phyloP scores from a whole-genome alignment of 169 alveolate genomes.

The Eimeria praecox region DNA sequence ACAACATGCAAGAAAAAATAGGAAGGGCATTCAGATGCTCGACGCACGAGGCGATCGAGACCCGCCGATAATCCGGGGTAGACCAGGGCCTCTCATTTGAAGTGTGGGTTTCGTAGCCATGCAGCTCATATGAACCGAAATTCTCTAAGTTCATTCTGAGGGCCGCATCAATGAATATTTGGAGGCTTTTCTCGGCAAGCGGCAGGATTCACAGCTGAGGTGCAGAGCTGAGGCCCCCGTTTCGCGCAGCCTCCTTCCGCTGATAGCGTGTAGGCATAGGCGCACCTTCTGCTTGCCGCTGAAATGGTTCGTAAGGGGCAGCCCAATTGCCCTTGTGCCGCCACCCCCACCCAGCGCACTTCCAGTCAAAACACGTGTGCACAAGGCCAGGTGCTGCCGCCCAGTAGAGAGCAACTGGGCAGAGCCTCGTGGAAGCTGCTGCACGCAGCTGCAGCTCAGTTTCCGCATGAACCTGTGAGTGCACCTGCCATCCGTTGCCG shows the following conservation, averaged over 20 bases:
- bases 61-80: neutral
- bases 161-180: neutral
- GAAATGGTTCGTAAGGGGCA: conserved; percentile 7
- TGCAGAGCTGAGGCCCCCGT: neutral
- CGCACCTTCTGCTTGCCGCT: neutral
- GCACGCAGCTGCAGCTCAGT: conserved; percentile 91
- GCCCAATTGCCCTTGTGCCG: conserved; percentile 7
- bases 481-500: neutral
- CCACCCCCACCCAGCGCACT: neutral
- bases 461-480: conserved; percentile 89
- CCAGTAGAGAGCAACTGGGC: conserved; percentile 90
- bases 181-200: neutral
- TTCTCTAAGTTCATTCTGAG: neutral
- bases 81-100: conserved; percentile 3
- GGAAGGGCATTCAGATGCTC: neutral
- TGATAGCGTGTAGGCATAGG: neutral
- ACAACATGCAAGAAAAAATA: neutral
- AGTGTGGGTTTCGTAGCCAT: neutral
- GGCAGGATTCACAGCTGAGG: neutral
- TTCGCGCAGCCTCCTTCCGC: neutral
- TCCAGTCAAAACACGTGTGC: neutral
- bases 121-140: neutral
- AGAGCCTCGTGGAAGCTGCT: conserved; percentile 91
- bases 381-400: conserved; percentile 84
- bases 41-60: neutral